A percentile compares a stretch with the other conserved stretches of the same genome.
phyloP scores from a whole-genome alignment of 164 flowering plant species.

The Aristolochia californica region DNA sequence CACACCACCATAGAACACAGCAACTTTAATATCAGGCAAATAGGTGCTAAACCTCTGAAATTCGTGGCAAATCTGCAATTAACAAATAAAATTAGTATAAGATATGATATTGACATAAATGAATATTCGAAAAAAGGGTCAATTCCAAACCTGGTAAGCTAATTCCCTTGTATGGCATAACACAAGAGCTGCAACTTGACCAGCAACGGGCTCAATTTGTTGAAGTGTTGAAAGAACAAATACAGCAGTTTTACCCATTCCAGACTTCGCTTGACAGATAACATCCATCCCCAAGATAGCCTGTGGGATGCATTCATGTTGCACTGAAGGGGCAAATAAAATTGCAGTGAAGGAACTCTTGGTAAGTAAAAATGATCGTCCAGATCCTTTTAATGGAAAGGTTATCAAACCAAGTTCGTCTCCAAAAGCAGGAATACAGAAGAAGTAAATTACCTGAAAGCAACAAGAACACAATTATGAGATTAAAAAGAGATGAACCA shows the following conservation, averaged over 20 bases:
- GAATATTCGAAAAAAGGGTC: not conserved
- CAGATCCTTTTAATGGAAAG: constrained; percentile 44
- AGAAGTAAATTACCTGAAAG: constrained; percentile 53
- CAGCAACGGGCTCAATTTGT: constrained; percentile 87
- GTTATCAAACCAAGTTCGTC: constrained; percentile 44
- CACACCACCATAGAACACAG: constrained; percentile 97
- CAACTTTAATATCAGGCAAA: constrained; percentile 76
- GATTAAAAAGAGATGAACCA: not conserved
- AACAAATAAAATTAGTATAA: not conserved
- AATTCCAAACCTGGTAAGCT: constrained; percentile 74
- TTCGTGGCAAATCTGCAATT: constrained; percentile 79
- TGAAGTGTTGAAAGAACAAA: constrained; percentile 88
- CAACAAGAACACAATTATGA: not conserved
- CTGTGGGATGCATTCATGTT: constrained; percentile 98
- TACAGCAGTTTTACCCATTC: constrained; percentile 99
- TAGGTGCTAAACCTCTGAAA: constrained; percentile 93
- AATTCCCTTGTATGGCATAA: constrained; percentile 95
- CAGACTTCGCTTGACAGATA: constrained; percentile 97
- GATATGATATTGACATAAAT: not conserved
- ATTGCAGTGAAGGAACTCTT: constrained; percentile 41
- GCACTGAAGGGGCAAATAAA: constrained; percentile 88
- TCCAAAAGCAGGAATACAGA: constrained; percentile 30
- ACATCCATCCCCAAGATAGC: constrained; percentile 99
- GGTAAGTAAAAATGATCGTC: constrained; percentile 52
- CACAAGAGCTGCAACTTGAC: constrained; percentile 95